Evolutionary conservation across 257 asterid species (phyloP), one percentile per base, ranked within the genome.

Genomic region (Rauvolfia tetraphylla): DNA sequence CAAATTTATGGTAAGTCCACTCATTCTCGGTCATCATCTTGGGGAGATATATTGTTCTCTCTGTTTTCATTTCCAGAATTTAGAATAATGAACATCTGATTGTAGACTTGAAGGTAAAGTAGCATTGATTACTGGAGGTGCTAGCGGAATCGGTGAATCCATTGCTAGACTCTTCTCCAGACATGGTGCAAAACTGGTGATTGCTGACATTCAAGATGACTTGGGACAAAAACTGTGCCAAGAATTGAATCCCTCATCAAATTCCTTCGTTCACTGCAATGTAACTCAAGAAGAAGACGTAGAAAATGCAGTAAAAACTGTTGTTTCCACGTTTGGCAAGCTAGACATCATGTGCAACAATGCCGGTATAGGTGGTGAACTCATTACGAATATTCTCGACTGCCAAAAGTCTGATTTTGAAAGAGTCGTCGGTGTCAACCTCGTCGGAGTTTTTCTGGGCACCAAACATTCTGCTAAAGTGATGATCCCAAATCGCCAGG

Each of bases 121-220:
- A 3, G 78, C 78, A 5, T 0, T 75, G 38, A 41, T 75, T 0
- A 75, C 72, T 9, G 78, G 78, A 5, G 78, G 78, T 11, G 78
- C 78, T 11, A 39, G 79, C 27, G 79, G 79, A 17, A 13, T 61
- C 8, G 79, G 79, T 3, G 72, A 54, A 62, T 27, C 49, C 27
- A 75, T 57, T 23, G 78, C 78, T 10, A 75, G 58, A 70, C 71
- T 58, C 33, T 75, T 75, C 71, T 51, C 31, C 8, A 58, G 41
- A 4, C 78, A 75, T 31, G 78, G 78, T 0, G 78, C 78, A 14
- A 75, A 61, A 49, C 46, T 75, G 2, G 41, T 62, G 5, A 38
- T 75, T n/a, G 78, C 78, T 31, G 78, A 59, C 33, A 33, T 62
- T 22, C 72, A 75, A 75, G 78, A 75, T 25, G 72, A 75, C 1